Percentiles rank a stretch among this genome's conserved stretches.
Evolutionary conservation across 345 rosid species (phyloP).

Genomic region (Linum trigynum): DNA sequence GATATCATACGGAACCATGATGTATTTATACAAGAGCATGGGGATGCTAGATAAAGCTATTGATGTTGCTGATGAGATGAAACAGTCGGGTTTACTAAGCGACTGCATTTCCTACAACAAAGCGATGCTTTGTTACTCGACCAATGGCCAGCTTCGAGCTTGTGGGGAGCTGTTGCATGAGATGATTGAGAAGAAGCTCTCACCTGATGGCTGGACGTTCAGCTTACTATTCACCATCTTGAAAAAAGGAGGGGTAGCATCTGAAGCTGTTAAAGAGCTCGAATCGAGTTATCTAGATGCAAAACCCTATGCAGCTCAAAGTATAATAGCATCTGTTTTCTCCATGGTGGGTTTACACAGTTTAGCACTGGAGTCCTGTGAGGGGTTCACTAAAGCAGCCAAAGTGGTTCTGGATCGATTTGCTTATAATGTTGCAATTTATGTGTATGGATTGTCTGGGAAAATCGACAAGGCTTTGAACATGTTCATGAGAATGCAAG

Average conservation of each 20-base stretch:
- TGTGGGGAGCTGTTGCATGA: conserved; percentile 65
- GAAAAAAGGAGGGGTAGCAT: conserved; percentile 64
- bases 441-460: conserved; percentile 51
- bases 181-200: conserved; percentile 53
- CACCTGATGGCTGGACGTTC: conserved; percentile 55
- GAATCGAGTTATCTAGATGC: conserved; percentile 51
- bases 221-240: conserved; percentile 51
- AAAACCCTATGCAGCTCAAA: conserved; percentile 56
- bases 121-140: conserved; percentile 66
- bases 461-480: conserved; percentile 56
- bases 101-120: conserved; percentile 61
- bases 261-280: conserved; percentile 68
- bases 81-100: conserved; percentile 43
- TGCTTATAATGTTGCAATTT: conserved; percentile 62
- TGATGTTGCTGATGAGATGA: conserved; percentile 83
- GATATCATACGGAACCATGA: conserved; percentile 68
- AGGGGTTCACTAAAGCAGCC: conserved; percentile 27
- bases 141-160: conserved; percentile 53
- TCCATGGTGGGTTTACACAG: conserved; percentile 58
- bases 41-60: conserved; percentile 80
- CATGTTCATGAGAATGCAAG: conserved; percentile 67
- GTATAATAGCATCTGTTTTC: conserved; percentile 48
- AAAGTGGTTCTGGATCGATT: conserved; percentile 35
- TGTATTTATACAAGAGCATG: conserved; percentile 67
- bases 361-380: conserved; percentile 50